Percentiles rank a stretch among this genome's conserved stretches.
phyloP scores from a whole-genome alignment of 2,329 filamentous ascomycete species.

The Cladosporium sp. region DNA sequence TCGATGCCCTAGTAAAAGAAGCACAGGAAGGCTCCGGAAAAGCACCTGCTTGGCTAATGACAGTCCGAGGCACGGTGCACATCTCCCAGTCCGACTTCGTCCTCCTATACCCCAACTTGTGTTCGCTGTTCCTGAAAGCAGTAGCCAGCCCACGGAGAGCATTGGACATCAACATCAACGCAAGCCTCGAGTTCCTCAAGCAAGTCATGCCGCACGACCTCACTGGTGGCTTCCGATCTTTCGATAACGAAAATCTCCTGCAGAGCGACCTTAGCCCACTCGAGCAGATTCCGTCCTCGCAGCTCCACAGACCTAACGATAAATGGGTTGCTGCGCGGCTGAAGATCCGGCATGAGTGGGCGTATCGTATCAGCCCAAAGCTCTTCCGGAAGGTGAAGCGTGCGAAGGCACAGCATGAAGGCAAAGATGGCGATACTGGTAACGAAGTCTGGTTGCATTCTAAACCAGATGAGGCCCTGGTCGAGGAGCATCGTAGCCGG shows the following conservation, averaged over 20 bases:
- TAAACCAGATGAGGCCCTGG: not conserved
- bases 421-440: constrained; percentile 13
- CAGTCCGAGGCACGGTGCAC: constrained; percentile 62
- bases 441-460: constrained; percentile 17
- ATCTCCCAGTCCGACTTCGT: constrained; percentile 68
- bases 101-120: constrained; percentile 62
- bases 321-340: constrained; percentile 62
- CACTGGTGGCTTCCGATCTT: constrained; percentile 52
- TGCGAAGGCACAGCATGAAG: constrained; percentile 19
- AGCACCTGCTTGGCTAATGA: constrained; percentile 49
- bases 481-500: not conserved
- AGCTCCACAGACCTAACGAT: constrained; percentile 52
- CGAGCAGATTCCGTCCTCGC: constrained; percentile 52
- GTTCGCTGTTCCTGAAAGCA: constrained; percentile 62
- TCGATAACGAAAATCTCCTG: constrained; percentile 56
- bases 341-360: constrained; percentile 61
- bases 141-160: constrained; percentile 65
- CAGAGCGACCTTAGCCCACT: constrained; percentile 39
- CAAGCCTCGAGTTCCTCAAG: constrained; percentile 63
- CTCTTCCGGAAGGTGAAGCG: constrained; percentile 32
- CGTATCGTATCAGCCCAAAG: constrained; percentile 51
- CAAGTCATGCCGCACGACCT: constrained; percentile 54
- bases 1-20: constrained; percentile 60
- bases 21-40: constrained; percentile 48
- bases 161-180: constrained; percentile 64